A percentile compares a stretch with the other conserved stretches of the same genome.
Conservation (phyloP, 2,329 filamentous ascomycete species). For the Hirsutella rhossiliensis region DNA sequence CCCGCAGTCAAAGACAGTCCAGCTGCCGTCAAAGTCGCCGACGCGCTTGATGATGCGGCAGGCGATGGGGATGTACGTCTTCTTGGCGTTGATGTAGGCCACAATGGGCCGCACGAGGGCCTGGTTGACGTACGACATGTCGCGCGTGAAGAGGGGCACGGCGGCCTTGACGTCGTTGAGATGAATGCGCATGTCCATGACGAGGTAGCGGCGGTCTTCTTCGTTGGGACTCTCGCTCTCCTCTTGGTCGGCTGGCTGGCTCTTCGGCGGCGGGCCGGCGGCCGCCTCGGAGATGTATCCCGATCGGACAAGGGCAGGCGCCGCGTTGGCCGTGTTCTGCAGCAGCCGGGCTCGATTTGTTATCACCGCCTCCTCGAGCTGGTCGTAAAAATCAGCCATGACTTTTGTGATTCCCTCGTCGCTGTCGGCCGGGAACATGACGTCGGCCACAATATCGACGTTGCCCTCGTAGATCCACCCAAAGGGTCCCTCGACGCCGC, state of each 20-base stretch:
- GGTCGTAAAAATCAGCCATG: slow-evolving; percentile 94
- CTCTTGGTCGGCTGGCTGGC: slow-evolving; percentile 4
- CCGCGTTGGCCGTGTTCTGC: slow-evolving; percentile 29
- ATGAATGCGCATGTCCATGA: slow-evolving; percentile 91
- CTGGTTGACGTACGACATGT: slow-evolving; percentile 93
- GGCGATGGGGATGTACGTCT: slow-evolving; percentile 88
- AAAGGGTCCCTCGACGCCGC: slow-evolving; percentile 85
- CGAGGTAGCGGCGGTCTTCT: slow-evolving; percentile 63
- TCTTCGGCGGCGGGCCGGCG: slow-evolving; percentile 5
- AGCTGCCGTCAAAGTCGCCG: slow-evolving; percentile 86
- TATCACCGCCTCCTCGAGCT: slow-evolving; percentile 83
- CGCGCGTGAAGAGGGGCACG: slow-evolving; percentile 82
- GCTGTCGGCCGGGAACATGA: slow-evolving; percentile 83
- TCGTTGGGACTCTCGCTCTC: slow-evolving; percentile 2
- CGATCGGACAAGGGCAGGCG: slow-evolving; percentile 14
- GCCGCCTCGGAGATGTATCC: slow-evolving; percentile 21
- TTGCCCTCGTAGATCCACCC: slow-evolving; percentile 97
- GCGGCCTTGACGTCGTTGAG: slow-evolving; percentile 89
- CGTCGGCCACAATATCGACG: slow-evolving; percentile 89
- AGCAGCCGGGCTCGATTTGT: slow-evolving; percentile 57
- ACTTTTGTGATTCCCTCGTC: slow-evolving; percentile 88
- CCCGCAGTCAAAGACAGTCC: slow-evolving; percentile 88
- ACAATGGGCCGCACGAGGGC: slow-evolving; percentile 92
- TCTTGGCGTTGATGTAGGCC: slow-evolving; percentile 92
- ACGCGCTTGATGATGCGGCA: slow-evolving; percentile 87